These are phyloP conservation scores for Solanum okadae DNA, from an alignment of 257 asterid genomes.

Conservation along the genomic window DNA sequence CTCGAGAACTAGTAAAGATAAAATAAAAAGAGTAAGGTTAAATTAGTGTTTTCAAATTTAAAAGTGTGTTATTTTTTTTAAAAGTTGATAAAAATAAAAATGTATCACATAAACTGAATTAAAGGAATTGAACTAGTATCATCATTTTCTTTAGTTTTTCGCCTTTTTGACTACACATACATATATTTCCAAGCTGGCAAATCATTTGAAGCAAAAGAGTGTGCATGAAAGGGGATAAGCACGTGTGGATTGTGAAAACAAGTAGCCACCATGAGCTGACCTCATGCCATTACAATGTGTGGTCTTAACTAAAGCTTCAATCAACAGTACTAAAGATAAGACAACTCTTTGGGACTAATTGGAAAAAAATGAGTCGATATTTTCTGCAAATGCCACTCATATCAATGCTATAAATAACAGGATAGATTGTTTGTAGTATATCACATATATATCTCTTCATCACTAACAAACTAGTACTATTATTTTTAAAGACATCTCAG, in stretches of 20 bases:
- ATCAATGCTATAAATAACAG: neutral
- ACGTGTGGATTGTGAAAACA: constrained; percentile 4
- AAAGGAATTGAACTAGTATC: neutral
- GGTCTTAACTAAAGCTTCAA: neutral
- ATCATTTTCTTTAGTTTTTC: neutral
- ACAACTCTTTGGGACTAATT: neutral
- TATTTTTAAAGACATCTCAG: too few species aligned
- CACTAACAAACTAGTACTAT: neutral
- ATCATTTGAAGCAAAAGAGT: neutral
- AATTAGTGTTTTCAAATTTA: neutral
- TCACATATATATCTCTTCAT: neutral
- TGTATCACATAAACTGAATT: neutral
- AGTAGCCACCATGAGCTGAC: neutral
- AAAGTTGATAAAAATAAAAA: neutral
- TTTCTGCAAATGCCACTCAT: neutral
- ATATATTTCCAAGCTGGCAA: neutral
- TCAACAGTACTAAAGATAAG: neutral
- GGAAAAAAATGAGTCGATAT: neutral
- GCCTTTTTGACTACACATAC: neutral
- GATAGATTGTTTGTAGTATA: neutral
- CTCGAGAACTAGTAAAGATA: too few species aligned
- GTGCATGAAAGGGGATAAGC: constrained; percentile 3
- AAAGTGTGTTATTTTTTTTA: neutral
- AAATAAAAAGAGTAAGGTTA: too few species aligned
- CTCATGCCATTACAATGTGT: constrained; percentile 6